Evolutionary conservation across 164 flowering plant genomes (phyloP).

Genomic region (Vitis labrusca): DNA sequence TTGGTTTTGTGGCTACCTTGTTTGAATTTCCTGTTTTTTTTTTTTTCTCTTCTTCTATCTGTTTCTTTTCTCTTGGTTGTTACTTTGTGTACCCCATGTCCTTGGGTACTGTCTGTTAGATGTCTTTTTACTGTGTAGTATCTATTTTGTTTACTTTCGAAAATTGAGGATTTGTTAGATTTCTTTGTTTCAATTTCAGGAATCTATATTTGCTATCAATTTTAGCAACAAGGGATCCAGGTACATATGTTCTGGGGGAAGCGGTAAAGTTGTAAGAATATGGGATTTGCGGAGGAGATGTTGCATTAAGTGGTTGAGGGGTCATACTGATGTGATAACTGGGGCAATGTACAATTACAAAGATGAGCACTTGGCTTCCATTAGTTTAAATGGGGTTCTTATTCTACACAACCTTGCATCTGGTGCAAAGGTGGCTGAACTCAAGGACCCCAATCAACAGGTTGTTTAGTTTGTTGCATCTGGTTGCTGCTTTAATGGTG

Average conservation of each 20-base stretch:
- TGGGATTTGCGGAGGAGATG: constrained; percentile 98
- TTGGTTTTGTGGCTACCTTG: no score
- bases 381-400: constrained; percentile 85
- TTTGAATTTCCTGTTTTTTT: no score
- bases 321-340: constrained; percentile 84
- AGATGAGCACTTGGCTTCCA: constrained; percentile 96
- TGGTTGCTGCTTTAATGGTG: neutral
- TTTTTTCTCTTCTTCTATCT: no score
- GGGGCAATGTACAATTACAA: constrained; percentile 91
- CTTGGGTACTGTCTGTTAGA: no score
- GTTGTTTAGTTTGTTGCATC: constrained; percentile 42
- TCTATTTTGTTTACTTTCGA: no score
- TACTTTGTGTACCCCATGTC: no score
- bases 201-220: constrained; percentile 72
- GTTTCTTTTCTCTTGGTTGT: no score
- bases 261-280: constrained; percentile 84
- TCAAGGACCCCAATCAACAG: constrained; percentile 91
- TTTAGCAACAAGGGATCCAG: constrained; percentile 94
- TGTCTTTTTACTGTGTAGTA: no score
- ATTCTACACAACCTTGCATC: constrained; percentile 93
- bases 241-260: constrained; percentile 94
- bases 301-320: constrained; percentile 92
- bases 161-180: no score
- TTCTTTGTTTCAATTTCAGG: constrained; percentile 33
- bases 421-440: constrained; percentile 76